Evolutionary conservation across 2,329 filamentous ascomycete genomes (phyloP).

Genomic region (Botrytis galanthina): DNA sequence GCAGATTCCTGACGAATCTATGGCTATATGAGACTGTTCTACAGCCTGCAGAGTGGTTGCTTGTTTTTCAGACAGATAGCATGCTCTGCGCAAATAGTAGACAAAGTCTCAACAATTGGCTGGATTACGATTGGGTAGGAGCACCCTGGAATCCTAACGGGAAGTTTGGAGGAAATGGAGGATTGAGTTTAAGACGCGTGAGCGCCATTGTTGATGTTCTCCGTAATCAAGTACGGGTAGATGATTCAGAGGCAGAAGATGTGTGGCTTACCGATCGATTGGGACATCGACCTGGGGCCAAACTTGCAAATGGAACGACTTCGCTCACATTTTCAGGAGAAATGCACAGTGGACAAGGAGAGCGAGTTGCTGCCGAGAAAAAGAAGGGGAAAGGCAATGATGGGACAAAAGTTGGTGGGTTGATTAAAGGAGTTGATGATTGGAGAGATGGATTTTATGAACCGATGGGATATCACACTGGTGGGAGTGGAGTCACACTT

Average conservation of each 20-base stretch:
- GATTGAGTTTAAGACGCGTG: constrained; percentile 50
- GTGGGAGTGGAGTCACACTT: constrained; percentile 47
- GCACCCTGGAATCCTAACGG: constrained; percentile 38
- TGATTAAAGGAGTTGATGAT: constrained; percentile 47
- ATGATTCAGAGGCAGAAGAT: constrained; percentile 51
- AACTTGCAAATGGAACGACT: constrained; percentile 52
- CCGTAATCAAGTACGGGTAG: constrained; percentile 45
- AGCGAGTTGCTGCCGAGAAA: constrained; percentile 30
- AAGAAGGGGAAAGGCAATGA: constrained; percentile 29
- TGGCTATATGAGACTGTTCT: constrained; percentile 51
- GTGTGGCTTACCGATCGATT: constrained; percentile 55
- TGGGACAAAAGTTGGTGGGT: constrained; percentile 30
- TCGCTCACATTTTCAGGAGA: constrained; percentile 52
- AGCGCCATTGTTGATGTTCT: constrained; percentile 53
- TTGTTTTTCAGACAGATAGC: constrained; percentile 55
- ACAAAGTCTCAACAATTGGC: constrained; percentile 25
- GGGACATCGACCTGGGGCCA: constrained; percentile 47
- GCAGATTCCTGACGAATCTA: constrained; percentile 49
- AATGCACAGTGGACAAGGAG: constrained; percentile 42
- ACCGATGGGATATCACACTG: constrained; percentile 59
- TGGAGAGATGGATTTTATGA: constrained; percentile 54
- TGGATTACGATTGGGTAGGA: constrained; percentile 39
- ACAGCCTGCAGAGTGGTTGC: constrained; percentile 50
- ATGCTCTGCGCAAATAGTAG: constrained; percentile 50
- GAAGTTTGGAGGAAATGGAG: constrained; percentile 38